These are phyloP conservation scores for Boletus tomentosulus DNA, from an alignment of 768 basidiomycete genomes.

Conservation along the genomic window DNA sequence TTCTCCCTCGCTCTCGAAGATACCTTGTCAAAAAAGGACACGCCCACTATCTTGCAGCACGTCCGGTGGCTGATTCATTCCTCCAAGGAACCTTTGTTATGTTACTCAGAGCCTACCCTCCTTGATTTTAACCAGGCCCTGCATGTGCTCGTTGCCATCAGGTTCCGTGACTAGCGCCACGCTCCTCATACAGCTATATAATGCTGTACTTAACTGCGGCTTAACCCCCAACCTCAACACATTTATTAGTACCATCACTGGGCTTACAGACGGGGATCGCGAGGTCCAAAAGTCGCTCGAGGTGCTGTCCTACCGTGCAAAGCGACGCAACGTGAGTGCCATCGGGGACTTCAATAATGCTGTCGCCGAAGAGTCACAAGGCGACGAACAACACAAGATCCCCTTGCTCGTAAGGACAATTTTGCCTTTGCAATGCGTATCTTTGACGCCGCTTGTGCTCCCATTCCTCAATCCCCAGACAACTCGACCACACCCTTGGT, in stretches of 20 bases:
- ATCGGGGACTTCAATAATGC: slow-evolving; percentile 1
- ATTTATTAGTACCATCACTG: slow-evolving; percentile 56
- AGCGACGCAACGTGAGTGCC: slow-evolving; percentile 27
- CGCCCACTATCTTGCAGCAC: slow-evolving; percentile 6
- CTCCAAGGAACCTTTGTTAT: slow-evolving; percentile 26
- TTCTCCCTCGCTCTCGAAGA: slow-evolving; percentile 18
- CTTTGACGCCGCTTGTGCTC: slow-evolving; percentile 55
- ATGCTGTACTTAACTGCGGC: slow-evolving; percentile 59
- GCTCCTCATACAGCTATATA: slow-evolving; percentile 62
- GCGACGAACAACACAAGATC: slow-evolving; percentile 34
- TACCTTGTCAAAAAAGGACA: slow-evolving; percentile 16
- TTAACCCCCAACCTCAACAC: slow-evolving; percentile 61
- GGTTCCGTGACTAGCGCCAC: slow-evolving; percentile 49
- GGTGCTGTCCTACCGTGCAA: slow-evolving; percentile 39
- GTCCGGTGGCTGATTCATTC: slow-evolving; percentile 31
- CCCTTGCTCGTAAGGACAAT: slow-evolving; percentile 56
- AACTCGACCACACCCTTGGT: slow-evolving; percentile 16
- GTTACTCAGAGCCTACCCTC: slow-evolving; percentile 34
- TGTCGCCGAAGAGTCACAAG: slow-evolving; percentile 16
- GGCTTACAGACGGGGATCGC: slow-evolving; percentile 61
- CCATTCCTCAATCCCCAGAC: slow-evolving; percentile 15
- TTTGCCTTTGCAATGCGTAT: slow-evolving; percentile 67
- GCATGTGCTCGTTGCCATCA: slow-evolving; percentile 35
- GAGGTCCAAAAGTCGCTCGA: slow-evolving; percentile 52
- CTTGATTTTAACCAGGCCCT: slow-evolving; percentile 62